A percentile compares a stretch with the other conserved stretches of the same genome.
Evolutionary conservation across 495 filamentous ascomycete species (phyloP).

Genomic region (Parachaetomium inaequale): DNA sequence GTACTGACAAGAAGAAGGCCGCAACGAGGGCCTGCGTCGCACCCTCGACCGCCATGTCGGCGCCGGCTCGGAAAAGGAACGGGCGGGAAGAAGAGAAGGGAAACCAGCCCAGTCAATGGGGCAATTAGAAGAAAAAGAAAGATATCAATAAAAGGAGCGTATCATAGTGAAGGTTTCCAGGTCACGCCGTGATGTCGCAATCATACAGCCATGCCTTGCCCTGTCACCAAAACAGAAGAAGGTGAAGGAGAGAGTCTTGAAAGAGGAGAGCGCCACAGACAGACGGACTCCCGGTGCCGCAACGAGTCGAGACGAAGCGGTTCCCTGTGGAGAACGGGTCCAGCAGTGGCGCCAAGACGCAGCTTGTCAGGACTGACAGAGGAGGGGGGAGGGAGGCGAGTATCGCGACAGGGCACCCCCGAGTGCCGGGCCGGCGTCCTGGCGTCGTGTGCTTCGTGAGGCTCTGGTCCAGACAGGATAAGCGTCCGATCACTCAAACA

Average conservation of each 20-base stretch:
- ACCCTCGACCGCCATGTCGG: constrained; percentile 46
- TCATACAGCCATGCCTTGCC: constrained; percentile 22
- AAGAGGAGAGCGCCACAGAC: constrained; percentile 11
- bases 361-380: constrained; percentile 3
- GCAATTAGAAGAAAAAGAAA: constrained; percentile 36
- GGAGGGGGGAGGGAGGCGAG: constrained; percentile 2
- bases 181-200: constrained; percentile 24
- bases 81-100: constrained; percentile 36
- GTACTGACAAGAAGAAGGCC: constrained; percentile 53
- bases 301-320: neutral
- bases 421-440: neutral
- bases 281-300: constrained; percentile 1
- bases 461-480: constrained; percentile 12
- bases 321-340: constrained; percentile 13
- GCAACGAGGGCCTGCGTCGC: constrained; percentile 49
- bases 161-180: constrained; percentile 29
- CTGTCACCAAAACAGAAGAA: constrained; percentile 24
- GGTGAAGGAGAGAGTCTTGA: constrained; percentile 21
- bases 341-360: constrained; percentile 12
- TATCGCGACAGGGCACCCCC: neutral
- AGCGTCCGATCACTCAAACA: constrained; percentile 37
- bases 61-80: constrained; percentile 22
- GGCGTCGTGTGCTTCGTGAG: constrained; percentile 15
- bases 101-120: constrained; percentile 53
- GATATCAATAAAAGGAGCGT: constrained; percentile 29